Evolutionary conservation across 306 rosid species (phyloP).

Genomic region (Lathyrus oleraceus): DNA sequence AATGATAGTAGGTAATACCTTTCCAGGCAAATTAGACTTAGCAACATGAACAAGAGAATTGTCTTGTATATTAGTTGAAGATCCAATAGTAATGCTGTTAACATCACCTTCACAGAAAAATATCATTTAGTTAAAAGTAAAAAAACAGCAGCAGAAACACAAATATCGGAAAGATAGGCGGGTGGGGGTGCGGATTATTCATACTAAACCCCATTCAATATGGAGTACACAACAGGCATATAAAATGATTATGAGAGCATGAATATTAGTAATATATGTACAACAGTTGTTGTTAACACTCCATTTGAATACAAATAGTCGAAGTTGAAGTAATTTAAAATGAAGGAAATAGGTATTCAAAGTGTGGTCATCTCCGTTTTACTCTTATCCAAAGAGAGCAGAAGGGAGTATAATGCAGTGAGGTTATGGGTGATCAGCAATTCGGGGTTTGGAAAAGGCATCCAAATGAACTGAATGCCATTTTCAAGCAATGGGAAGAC

Average conservation of each 20-base stretch:
- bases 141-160: conserved; percentile 8
- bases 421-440: not conserved
- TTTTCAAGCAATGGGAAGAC: conserved; percentile 2
- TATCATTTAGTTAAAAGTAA: conserved; percentile 13
- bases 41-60: conserved; percentile 93
- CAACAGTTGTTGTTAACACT: conserved; percentile 3
- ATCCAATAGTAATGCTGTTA: conserved; percentile 56
- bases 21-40: conserved; percentile 84
- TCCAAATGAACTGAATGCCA: conserved; percentile 1
- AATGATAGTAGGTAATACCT: conserved; percentile 81
- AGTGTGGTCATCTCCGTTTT: not conserved
- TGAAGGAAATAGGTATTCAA: conserved; percentile 19
- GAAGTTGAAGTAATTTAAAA: conserved; percentile 32
- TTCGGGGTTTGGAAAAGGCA: not conserved
- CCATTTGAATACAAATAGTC: conserved; percentile 28
- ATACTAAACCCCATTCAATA: conserved; percentile 13
- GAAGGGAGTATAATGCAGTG: conserved; percentile 2
- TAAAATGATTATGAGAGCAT: not conserved
- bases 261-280: not conserved
- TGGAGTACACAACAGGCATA: not conserved
- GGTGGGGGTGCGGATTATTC: not conserved
- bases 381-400: conserved; percentile 5
- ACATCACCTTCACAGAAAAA: conserved; percentile 49
- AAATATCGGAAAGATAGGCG: not conserved
- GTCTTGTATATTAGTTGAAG: conserved; percentile 95